These are phyloP conservation scores for Zygosaccharomyces pseudorouxii DNA, from an alignment of 805 yeast species.

Conservation along the genomic window DNA sequence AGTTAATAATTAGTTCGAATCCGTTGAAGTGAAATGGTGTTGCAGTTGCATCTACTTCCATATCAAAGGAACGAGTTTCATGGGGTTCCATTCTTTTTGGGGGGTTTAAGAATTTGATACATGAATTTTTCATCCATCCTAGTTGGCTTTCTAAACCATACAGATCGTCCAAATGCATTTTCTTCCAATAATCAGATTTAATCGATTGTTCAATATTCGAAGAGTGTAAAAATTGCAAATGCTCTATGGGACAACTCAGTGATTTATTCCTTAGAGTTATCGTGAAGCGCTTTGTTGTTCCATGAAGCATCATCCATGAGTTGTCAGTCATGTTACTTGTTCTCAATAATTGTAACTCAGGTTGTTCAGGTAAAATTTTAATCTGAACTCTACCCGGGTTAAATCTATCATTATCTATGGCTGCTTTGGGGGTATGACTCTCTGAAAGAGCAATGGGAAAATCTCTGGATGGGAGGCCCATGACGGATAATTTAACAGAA, in stretches of 20 bases:
- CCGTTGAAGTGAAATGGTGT: slow-evolving; percentile 23
- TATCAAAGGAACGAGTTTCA: slow-evolving; percentile 20
- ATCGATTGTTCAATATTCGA: slow-evolving; percentile 26
- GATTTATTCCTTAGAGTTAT: slow-evolving; percentile 29
- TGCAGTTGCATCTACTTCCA: slow-evolving; percentile 24
- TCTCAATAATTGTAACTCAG: slow-evolving; percentile 27
- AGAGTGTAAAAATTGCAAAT: slow-evolving; percentile 19
- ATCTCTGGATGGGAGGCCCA: slow-evolving; percentile 20
- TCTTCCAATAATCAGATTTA: slow-evolving; percentile 31
- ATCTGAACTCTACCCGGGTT: slow-evolving; percentile 10
- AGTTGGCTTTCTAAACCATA: slow-evolving; percentile 27
- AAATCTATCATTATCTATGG: slow-evolving; percentile 6
- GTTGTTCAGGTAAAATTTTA: slow-evolving; percentile 30
- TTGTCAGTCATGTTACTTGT: slow-evolving; percentile 24
- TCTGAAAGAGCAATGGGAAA: slow-evolving; percentile 19
- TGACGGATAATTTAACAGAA: slow-evolving; percentile 21
- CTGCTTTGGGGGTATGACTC: slow-evolving; percentile 1
- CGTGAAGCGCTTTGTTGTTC: slow-evolving; percentile 22
- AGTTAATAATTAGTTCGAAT: slow-evolving; percentile 26
- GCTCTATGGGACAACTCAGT: slow-evolving; percentile 24
- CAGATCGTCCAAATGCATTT: slow-evolving; percentile 26
- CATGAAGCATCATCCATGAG: slow-evolving; percentile 32
- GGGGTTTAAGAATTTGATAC: slow-evolving; percentile 16
- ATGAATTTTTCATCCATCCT: slow-evolving; percentile 21
- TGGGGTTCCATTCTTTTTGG: slow-evolving; percentile 25